These are phyloP conservation scores for Hirsutella thompsonii DNA, from an alignment of 2,329 filamentous ascomycete species.

Conservation along the genomic window DNA sequence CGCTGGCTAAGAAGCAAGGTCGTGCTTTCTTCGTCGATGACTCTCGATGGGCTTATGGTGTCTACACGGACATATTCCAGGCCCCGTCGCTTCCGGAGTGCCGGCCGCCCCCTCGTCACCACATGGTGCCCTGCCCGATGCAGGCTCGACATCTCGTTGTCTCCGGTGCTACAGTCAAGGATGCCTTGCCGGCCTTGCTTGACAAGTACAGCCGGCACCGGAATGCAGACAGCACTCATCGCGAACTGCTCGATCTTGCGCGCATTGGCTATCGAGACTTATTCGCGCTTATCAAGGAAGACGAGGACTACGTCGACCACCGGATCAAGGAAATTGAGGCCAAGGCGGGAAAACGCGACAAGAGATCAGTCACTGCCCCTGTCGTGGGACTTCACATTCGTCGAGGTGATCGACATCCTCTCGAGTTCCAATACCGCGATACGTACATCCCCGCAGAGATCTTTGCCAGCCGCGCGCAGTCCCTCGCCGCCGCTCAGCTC, in stretches of 20 bases:
- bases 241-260: constrained; percentile 54
- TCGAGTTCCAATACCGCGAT: constrained; percentile 62
- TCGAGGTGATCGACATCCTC: constrained; percentile 65
- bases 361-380: constrained; percentile 21
- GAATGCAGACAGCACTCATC: constrained; percentile 14
- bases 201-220: constrained; percentile 16
- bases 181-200: constrained; percentile 47
- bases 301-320: constrained; percentile 49
- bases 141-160: constrained; percentile 64
- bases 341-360: constrained; percentile 28
- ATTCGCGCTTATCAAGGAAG: constrained; percentile 55
- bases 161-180: constrained; percentile 52
- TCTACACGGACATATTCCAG: constrained; percentile 60
- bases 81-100: constrained; percentile 53
- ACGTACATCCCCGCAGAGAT: constrained; percentile 65
- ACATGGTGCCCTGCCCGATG: constrained; percentile 70
- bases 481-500: constrained; percentile 37
- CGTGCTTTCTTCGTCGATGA: constrained; percentile 78
- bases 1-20: constrained; percentile 60
- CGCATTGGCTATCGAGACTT: constrained; percentile 60
- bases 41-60: constrained; percentile 69
- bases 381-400: constrained; percentile 65
- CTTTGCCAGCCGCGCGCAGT: constrained; percentile 48
- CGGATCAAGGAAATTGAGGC: constrained; percentile 43
- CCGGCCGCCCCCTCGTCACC: constrained; percentile 56